Base-by-base conservation (phyloP, 2,329 filamentous ascomycete species). In the Aspergillus sp. region DNA sequence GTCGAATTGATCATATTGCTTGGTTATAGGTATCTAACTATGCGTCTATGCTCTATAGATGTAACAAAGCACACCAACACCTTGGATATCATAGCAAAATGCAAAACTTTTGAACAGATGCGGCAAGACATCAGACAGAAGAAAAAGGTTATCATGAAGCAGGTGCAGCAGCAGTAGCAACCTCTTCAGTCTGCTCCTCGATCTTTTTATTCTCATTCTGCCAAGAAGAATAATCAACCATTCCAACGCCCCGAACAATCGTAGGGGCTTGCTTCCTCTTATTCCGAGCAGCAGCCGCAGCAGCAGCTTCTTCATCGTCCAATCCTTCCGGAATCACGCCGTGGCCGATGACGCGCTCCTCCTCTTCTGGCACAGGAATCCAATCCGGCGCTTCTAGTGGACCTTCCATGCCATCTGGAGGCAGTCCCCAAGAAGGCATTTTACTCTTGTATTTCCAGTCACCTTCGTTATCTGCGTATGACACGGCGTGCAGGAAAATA, bases 401-500 rank as follows among this genome's bases (percentile, higher is more conserved):
- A 0, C 90, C 90, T 37, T 79, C 79, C 58, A 78, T 72, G 1
- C 86, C 88, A 10, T 75, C 69, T 0, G 90, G 90, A 6, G 91
- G 90, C 43, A 95, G 66, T 11, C 90, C 91, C 93, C 93, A 98
- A 13, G 73, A 72, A 1, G 93, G 93, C 61, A 96, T 73, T 26
- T 82, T 79, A 53, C 90, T 96, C 59, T 85, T 81, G 65, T 96
- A 97, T 42, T 82, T 82, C 93, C 93, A 98, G 42, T 76, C 76
- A 4, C 90, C 91, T 27, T 83, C 82, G 27, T 83, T 79, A 63
- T 91, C 90, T 54, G 91, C 85, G 64, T 98, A 98, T 37, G 88
- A 82, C 48, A 90, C 81, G 45, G 91, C 94, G 71, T 98, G 93
- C 49, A 98, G 75, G 78, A 91, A 98, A 33, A 98, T 85, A 0